Percentiles rank a stretch among this genome's conserved stretches.
Evolutionary conservation across 352 stramenopile genomes (phyloP).

Genomic region (Pythium biforme): DNA sequence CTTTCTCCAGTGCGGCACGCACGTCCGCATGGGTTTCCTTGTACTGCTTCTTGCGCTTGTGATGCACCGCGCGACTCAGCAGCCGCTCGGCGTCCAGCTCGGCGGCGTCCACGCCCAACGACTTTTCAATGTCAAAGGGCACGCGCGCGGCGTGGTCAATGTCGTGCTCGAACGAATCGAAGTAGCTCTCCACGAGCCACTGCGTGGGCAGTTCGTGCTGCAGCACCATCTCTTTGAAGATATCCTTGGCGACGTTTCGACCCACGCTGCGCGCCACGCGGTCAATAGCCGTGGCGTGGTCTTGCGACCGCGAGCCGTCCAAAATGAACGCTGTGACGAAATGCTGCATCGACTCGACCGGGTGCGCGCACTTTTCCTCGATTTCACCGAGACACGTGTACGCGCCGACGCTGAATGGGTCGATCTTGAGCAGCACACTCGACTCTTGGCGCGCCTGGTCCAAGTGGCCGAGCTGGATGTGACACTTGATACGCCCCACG

Average conservation of each 20-base stretch:
- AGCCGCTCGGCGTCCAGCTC: constrained; percentile 56
- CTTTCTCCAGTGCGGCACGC: constrained; percentile 33
- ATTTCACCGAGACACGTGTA: constrained; percentile 72
- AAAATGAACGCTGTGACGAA: constrained; percentile 83
- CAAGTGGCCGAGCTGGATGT: constrained; percentile 52
- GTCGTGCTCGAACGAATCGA: constrained; percentile 83
- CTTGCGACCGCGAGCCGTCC: constrained; percentile 66
- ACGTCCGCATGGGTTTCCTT: constrained; percentile 49
- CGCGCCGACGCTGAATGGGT: constrained; percentile 65
- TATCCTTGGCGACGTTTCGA: constrained; percentile 57
- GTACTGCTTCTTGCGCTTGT: constrained; percentile 64
- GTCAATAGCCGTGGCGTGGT: constrained; percentile 72
- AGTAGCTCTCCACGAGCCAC: constrained; percentile 86
- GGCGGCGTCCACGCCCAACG: constrained; percentile 25
- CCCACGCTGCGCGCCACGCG: constrained; percentile 66
- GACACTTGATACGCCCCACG: constrained; percentile 58
- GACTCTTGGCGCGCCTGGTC: constrained; percentile 41
- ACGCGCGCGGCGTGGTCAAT: constrained; percentile 56
- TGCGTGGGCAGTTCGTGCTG: constrained; percentile 68
- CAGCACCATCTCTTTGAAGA: constrained; percentile 71
- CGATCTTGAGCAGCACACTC: constrained; percentile 49
- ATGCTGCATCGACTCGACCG: constrained; percentile 76
- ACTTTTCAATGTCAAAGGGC: constrained; percentile 67
- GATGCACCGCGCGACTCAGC: constrained; percentile 62
- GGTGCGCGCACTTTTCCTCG: constrained; percentile 47